Conservation (phyloP, 177 flowering plant genomes). For the Vitis hybrid region DNA sequence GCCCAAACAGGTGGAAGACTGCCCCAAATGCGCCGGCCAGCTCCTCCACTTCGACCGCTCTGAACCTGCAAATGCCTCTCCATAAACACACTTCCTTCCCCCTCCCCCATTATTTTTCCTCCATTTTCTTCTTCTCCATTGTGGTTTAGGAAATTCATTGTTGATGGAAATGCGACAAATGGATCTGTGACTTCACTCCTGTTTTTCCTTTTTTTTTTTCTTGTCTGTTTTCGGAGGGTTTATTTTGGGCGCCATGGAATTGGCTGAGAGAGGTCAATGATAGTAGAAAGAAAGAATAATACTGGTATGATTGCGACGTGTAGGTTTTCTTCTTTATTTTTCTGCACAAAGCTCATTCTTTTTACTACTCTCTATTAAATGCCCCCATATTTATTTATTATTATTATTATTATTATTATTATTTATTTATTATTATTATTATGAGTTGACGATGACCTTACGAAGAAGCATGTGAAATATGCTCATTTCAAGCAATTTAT, state of each 20-base stretch:
- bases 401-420: neutral
- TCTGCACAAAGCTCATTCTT: neutral
- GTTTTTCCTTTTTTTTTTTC: neutral
- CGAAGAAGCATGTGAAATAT: no score
- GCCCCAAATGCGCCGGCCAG: slow-evolving; percentile 80
- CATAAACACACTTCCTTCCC: slow-evolving; percentile 6
- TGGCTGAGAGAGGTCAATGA: slow-evolving; percentile 18
- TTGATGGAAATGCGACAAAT: no score
- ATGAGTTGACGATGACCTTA: no score
- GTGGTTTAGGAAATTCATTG: no score
- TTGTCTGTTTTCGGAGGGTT: neutral
- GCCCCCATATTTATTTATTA: neutral
- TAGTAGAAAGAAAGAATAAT: slow-evolving; percentile 14
- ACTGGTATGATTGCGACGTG: slow-evolving; percentile 31
- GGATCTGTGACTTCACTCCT: no score
- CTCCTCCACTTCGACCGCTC: slow-evolving; percentile 76
- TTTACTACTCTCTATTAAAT: neutral
- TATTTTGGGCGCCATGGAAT: neutral
- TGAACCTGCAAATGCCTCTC: slow-evolving; percentile 39
- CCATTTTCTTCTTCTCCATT: neutral
- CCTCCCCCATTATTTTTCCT: neutral
- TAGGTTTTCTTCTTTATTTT: slow-evolving; percentile 6
- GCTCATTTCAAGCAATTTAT: no score
- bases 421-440: neutral
- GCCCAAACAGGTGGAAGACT: slow-evolving; percentile 65